phyloP scores from a whole-genome alignment of 331 rosid genomes.

The Dryas integrifolia region DNA sequence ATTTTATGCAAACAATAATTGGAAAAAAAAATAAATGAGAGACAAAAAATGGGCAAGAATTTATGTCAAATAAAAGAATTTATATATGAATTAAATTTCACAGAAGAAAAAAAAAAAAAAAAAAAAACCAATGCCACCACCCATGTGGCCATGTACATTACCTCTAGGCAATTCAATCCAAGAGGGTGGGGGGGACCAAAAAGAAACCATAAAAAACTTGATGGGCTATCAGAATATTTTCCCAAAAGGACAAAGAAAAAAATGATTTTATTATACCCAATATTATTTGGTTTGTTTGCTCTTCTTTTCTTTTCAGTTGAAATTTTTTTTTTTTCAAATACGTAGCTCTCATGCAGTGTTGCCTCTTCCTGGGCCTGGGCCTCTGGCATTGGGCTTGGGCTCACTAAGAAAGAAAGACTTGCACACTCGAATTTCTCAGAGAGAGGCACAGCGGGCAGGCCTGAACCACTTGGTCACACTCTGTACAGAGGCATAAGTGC shows the following conservation, averaged over 20 bases:
- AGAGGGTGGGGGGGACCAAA: conserved; percentile 19
- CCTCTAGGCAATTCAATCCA: conserved; percentile 39
- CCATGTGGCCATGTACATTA: conserved; percentile 64
- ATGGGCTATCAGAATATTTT: conserved; percentile 22
- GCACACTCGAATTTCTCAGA: conserved; percentile 64
- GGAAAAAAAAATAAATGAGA: conserved; percentile 6
- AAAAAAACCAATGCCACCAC: conserved; percentile 36
- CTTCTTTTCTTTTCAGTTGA: neutral
- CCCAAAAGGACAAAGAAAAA: neutral
- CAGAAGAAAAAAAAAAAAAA: conserved; percentile 13
- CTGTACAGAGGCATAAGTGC: conserved; percentile 72
- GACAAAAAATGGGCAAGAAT: neutral
- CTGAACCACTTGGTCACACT: conserved; percentile 61
- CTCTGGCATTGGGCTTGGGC: conserved; percentile 31
- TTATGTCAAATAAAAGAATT: conserved; percentile 62
- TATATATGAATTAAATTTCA: conserved; percentile 52
- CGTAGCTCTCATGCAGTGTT: neutral
- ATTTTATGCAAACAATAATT: neutral
- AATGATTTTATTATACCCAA: conserved; percentile 30
- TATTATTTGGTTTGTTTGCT: conserved; percentile 28
- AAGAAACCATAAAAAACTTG: neutral
- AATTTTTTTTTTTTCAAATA: neutral
- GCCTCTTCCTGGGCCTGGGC: conserved; percentile 15
- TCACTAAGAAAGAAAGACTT: conserved; percentile 58
- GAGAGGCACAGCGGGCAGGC: conserved; percentile 79